phyloP scores from a whole-genome alignment of 148 eudicot species.

The Rhododendron ferrugineum region DNA sequence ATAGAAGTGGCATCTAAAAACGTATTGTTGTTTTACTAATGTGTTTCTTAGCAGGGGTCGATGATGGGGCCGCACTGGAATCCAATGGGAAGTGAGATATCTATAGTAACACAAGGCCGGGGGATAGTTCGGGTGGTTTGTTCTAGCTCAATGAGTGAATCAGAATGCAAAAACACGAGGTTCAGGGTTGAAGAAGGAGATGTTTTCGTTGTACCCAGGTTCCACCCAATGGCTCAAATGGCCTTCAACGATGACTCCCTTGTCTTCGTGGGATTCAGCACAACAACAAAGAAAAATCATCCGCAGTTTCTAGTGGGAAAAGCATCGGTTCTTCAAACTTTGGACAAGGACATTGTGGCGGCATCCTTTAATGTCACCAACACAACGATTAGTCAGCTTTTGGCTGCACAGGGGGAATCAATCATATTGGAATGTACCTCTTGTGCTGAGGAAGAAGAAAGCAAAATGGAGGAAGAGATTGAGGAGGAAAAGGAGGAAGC shows the following conservation, averaged over 20 bases:
- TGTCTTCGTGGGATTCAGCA: constrained; percentile 73
- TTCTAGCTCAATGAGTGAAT: constrained; percentile 29
- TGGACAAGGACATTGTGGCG: constrained; percentile 40
- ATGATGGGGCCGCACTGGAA: constrained; percentile 99
- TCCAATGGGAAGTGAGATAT: constrained; percentile 57
- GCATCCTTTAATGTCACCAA: constrained; percentile 46
- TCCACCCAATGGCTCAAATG: constrained; percentile 69
- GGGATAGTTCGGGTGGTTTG: constrained; percentile 77
- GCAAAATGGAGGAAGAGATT: constrained; percentile 38
- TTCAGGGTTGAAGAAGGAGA: constrained; percentile 68
- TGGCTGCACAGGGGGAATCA: constrained; percentile 33
- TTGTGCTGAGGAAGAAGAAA: constrained; percentile 76
- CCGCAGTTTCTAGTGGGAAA: constrained; percentile 72
- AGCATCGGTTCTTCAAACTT: constrained; percentile 48
- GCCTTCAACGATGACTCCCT: constrained; percentile 68
- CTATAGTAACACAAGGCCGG: constrained; percentile 55
- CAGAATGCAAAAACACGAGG: constrained; percentile 45
- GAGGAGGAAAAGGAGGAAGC: constrained; percentile 27
- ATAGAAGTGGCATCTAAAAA: not conserved
- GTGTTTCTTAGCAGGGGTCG: constrained; percentile 45
- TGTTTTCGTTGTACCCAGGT: constrained; percentile 69
- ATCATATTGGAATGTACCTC: constrained; percentile 56
- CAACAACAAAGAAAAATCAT: constrained; percentile 38
- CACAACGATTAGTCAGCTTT: constrained; percentile 37
- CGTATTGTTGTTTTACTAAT: not conserved